Conservation (phyloP, 148 eudicot species). For the Polygonum maritimum region DNA sequence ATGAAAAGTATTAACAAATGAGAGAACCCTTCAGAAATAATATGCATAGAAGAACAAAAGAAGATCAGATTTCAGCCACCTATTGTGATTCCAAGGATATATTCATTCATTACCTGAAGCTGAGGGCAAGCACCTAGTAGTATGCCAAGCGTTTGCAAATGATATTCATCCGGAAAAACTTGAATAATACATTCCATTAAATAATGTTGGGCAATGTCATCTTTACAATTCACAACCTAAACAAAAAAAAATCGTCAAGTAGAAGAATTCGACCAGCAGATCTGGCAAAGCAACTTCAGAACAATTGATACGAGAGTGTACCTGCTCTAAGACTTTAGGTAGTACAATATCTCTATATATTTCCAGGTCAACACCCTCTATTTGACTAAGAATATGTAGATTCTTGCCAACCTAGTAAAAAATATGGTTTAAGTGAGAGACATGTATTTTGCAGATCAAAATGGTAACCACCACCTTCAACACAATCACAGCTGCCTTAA, state of each 20-base stretch:
- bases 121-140: conserved; percentile 91
- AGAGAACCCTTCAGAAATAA: neutral
- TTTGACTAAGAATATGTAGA: conserved; percentile 96
- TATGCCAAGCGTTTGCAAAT: conserved; percentile 88
- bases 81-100: neutral
- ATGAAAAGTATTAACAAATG: conserved; percentile 16
- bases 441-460: conserved; percentile 6
- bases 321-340: conserved; percentile 96
- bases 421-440: conserved; percentile 21
- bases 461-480: neutral
- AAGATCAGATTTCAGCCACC: neutral
- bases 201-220: conserved; percentile 88
- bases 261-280: neutral
- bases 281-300: neutral
- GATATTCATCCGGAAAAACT: conserved; percentile 99
- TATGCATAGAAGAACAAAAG: neutral
- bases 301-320: conserved; percentile 15
- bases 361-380: conserved; percentile 95
- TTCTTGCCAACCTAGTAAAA: conserved; percentile 85
- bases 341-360: conserved; percentile 84
- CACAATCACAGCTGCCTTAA: neutral
- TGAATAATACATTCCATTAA: conserved; percentile 98
- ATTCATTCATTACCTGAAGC: conserved; percentile 54
- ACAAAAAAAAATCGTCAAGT: neutral
- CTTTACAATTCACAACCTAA: conserved; percentile 91